Evolutionary conservation across 2,329 filamentous ascomycete species (phyloP).

Genomic region (Stagonosporopsis chrysanthemi): DNA sequence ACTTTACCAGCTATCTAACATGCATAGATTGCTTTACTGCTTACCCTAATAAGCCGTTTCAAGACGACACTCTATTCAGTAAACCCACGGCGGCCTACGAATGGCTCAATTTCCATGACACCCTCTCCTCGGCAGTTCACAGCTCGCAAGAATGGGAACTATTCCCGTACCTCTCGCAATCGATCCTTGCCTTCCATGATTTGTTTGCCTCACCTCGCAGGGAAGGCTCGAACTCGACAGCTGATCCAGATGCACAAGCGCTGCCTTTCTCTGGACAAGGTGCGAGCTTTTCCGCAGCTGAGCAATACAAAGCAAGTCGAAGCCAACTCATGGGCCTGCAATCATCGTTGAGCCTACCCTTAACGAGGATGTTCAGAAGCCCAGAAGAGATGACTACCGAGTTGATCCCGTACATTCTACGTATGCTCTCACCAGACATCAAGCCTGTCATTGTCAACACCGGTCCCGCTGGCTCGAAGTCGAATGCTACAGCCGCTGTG

Average conservation of each 20-base stretch:
- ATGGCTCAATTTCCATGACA: slow-evolving; percentile 94
- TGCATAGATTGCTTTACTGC: slow-evolving; percentile 76
- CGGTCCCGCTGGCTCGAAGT: slow-evolving; percentile 48
- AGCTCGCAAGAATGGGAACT: slow-evolving; percentile 93
- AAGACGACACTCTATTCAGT: slow-evolving; percentile 88
- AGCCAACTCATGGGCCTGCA: slow-evolving; percentile 78
- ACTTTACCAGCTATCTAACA: slow-evolving; percentile 19
- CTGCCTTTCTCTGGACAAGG: slow-evolving; percentile 82
- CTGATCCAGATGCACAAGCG: slow-evolving; percentile 53
- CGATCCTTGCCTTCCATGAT: slow-evolving; percentile 87
- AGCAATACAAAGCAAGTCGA: slow-evolving; percentile 80
- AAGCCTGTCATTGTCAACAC: slow-evolving; percentile 88
- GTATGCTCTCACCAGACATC: slow-evolving; percentile 86
- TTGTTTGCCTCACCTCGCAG: slow-evolving; percentile 75
- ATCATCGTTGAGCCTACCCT: slow-evolving; percentile 71
- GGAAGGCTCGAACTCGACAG: slow-evolving; percentile 53
- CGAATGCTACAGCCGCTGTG: slow-evolving; percentile 75
- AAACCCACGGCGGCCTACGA: slow-evolving; percentile 90
- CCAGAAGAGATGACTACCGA: slow-evolving; percentile 79
- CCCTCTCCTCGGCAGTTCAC: slow-evolving; percentile 78
- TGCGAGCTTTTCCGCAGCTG: slow-evolving; percentile 81
- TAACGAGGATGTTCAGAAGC: slow-evolving; percentile 81
- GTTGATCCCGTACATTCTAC: slow-evolving; percentile 82
- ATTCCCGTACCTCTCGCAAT: slow-evolving; percentile 82
- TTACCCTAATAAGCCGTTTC: slow-evolving; percentile 87